Evolutionary conservation across 345 rosid genomes (phyloP).

Genomic region (Lenwebbia sp.): DNA sequence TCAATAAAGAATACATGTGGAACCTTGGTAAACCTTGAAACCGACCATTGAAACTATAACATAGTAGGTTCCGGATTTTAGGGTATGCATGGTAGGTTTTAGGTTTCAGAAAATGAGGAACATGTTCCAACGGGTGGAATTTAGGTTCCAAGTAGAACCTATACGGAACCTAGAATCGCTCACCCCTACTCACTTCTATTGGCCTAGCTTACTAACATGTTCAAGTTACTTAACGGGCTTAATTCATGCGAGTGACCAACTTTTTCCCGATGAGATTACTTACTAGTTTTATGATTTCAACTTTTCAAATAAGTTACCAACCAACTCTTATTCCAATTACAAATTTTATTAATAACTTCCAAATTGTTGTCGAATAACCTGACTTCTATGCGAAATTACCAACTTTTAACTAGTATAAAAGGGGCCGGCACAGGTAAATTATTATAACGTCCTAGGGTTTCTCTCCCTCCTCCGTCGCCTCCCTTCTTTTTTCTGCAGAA

Average conservation of each 20-base stretch:
- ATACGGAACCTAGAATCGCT: no score
- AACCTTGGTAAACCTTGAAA: no score
- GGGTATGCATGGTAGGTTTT: no score
- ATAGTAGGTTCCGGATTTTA: no score
- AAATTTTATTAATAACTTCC: background rate
- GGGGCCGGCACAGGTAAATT: no score
- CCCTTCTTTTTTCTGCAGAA: no score
- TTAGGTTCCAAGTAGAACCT: background rate
- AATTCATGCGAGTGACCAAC: background rate
- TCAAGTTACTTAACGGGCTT: background rate
- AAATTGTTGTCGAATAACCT: background rate
- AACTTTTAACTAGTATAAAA: background rate
- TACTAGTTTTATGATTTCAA: background rate
- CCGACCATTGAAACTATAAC: no score
- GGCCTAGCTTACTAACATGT: background rate
- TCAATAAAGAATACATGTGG: no score
- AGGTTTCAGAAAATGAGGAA: background rate
- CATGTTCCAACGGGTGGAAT: no score
- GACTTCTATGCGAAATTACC: background rate
- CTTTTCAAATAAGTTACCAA: no score
- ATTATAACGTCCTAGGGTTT: no score
- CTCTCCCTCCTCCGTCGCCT: no score
- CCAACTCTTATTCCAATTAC: background rate
- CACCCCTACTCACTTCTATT: background rate
- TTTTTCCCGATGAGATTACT: background rate